Percentiles rank a stretch among this genome's conserved stretches.
Conservation (phyloP, 495 filamentous ascomycete genomes). For the Jackrogersella multiformis region DNA sequence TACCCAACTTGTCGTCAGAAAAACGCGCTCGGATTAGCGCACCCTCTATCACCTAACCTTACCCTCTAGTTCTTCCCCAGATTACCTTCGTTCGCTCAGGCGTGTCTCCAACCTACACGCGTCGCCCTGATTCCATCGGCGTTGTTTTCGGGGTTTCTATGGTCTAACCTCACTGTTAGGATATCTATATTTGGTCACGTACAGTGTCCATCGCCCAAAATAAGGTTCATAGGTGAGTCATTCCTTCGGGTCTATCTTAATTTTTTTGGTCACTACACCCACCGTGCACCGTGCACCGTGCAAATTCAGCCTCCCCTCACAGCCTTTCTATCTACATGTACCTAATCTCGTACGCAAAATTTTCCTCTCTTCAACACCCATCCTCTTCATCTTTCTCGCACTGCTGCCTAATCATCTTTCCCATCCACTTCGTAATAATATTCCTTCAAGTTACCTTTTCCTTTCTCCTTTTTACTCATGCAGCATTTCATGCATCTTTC, state of each 20-base stretch:
- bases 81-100: no score
- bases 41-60: no score
- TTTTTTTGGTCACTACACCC: not conserved
- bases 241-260: no score
- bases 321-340: not conserved
- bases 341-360: not conserved
- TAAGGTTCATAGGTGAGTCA: not conserved
- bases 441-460: not conserved
- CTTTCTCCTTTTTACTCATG: no score
- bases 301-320: not conserved
- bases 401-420: not conserved
- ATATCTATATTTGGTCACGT: slow-evolving; percentile 5
- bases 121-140: not conserved
- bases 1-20: no score
- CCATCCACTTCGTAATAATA: not conserved
- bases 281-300: not conserved
- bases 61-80: no score
- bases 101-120: no score
- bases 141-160: no score
- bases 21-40: no score
- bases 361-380: not conserved
- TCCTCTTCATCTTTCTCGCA: not conserved
- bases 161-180: not conserved
- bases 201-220: not conserved
- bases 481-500: not conserved